These are phyloP conservation scores for Medicago ruthenica DNA, from an alignment of 306 rosid genomes.

Conservation along the genomic window DNA sequence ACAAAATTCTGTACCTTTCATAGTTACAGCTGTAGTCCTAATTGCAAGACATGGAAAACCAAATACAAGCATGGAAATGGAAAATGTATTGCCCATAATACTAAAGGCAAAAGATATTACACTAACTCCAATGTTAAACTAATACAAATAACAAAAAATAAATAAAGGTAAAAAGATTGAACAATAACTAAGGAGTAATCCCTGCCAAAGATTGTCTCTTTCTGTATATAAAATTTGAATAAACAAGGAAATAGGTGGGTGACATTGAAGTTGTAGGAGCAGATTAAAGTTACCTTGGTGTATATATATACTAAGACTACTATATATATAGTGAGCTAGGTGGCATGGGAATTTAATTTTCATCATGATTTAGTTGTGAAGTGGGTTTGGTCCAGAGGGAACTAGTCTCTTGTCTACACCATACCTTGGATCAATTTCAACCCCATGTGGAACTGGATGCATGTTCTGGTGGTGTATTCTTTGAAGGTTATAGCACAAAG, in stretches of 20 bases:
- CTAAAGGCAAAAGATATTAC: slow-evolving; percentile 1
- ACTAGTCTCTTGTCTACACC: slow-evolving; percentile 80
- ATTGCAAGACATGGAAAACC: slow-evolving; percentile 25
- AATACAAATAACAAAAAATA: not conserved
- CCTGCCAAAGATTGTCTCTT: slow-evolving; percentile 43
- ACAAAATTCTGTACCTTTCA: slow-evolving; percentile 31
- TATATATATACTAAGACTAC: slow-evolving; percentile 4
- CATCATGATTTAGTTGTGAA: slow-evolving; percentile 62
- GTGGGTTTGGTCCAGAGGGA: slow-evolving; percentile 99
- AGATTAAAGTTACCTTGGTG: slow-evolving; percentile 5
- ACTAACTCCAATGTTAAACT: slow-evolving; percentile 18
- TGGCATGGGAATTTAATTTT: not conserved
- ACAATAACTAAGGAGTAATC: not conserved
- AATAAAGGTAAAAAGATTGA: slow-evolving; percentile 30
- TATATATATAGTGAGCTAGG: not conserved
- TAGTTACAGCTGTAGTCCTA: not conserved
- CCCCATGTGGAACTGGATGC: slow-evolving; percentile 28
- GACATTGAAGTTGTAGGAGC: slow-evolving; percentile 22
- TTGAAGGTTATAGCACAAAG: slow-evolving; percentile 69
- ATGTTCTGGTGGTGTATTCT: slow-evolving; percentile 37
- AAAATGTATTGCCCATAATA: slow-evolving; percentile 5
- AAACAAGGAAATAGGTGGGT: slow-evolving; percentile 18
- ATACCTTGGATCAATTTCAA: slow-evolving; percentile 77
- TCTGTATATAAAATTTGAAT: slow-evolving; percentile 34
- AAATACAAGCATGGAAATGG: slow-evolving; percentile 86